Evolutionary conservation across 495 filamentous ascomycete species (phyloP), one percentile per base, ranked within the genome.

Genomic region (Penicillium paradoxum): DNA sequence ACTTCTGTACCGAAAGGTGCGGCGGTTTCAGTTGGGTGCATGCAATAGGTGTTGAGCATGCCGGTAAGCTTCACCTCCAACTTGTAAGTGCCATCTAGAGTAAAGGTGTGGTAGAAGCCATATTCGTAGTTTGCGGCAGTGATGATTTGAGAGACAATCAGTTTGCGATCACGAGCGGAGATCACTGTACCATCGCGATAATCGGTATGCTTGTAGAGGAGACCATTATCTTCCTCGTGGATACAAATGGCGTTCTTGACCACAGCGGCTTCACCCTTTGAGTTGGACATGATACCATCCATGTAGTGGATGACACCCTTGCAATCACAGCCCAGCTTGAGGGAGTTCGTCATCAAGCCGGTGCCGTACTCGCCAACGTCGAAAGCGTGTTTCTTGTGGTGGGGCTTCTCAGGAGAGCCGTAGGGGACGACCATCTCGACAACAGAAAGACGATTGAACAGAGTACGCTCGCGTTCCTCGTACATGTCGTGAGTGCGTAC

Each of bases 401-500:
- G 89, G 0, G 88, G 88, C 8, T 79, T 73, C 1, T 87, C 74
- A 2, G 88, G 85, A 58, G 88, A 85, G 1, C 80, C 86, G 56
- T 91, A 90, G 3, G 88, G 88, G 15, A 90, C 85, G 42, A 82
- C 82, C 88, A 91, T 91, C 62, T 91, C 88, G 29, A 79, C 82
- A 14, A 91, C 68, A 10, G 79, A 79, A 3, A 91, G 65, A 3
- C 88, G 77, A 69, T 87, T 88, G 55, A 91, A 79, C 3, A 91
- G 73, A 1, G 87, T 86, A 25, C 91, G 81, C 40, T 87, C 79
- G 27, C 74, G 85, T 29, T 90, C 90, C 61, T 90, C 85, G 62
- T 90, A 91, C 55, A 78, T 88, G 71, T 96, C 91, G 62, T 91
- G 91, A 73, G 85, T 92, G 29, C 86, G 90, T 62, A 96, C 89